These are phyloP conservation scores for Fusarium burgessii DNA, from an alignment of 2,329 filamentous ascomycete species.

Conservation along the genomic window DNA sequence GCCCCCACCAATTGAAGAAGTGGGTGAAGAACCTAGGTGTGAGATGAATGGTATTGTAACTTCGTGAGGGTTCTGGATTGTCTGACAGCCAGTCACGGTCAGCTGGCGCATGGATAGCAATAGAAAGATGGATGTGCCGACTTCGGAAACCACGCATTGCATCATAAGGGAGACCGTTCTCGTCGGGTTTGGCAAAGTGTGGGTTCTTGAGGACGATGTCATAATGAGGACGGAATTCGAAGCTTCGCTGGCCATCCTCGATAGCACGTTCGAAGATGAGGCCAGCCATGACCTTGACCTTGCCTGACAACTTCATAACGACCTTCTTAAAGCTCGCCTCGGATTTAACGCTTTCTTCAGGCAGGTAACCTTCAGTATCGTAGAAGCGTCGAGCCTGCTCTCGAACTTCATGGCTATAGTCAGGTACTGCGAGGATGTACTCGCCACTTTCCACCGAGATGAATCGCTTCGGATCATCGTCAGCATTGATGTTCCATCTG, in stretches of 20 bases:
- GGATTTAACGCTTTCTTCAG: slow-evolving; percentile 74
- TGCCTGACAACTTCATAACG: slow-evolving; percentile 97
- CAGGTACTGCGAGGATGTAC: slow-evolving; percentile 93
- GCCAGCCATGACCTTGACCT: slow-evolving; percentile 91
- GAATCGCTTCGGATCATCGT: slow-evolving; percentile 90
- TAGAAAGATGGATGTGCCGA: slow-evolving; percentile 94
- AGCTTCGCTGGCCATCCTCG: slow-evolving; percentile 77
- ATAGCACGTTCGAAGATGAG: slow-evolving; percentile 92
- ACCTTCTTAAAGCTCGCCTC: slow-evolving; percentile 97
- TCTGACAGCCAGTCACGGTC: slow-evolving; percentile 87
- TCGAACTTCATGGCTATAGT: slow-evolving; percentile 89
- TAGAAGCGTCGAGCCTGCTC: slow-evolving; percentile 66
- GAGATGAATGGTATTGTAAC: slow-evolving; percentile 96
- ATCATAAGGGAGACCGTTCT: slow-evolving; percentile 75
- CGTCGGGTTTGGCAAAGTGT: slow-evolving; percentile 73
- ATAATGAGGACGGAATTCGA: slow-evolving; percentile 93
- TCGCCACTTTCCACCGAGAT: slow-evolving; percentile 97
- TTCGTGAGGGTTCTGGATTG: slow-evolving; percentile 80
- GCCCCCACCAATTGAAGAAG: slow-evolving; percentile 97
- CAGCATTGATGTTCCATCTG: slow-evolving; percentile 83
- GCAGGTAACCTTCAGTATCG: slow-evolving; percentile 70
- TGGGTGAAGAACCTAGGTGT: slow-evolving; percentile 97
- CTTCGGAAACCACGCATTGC: slow-evolving; percentile 98
- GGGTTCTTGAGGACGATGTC: slow-evolving; percentile 88
- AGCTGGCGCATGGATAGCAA: slow-evolving; percentile 88